Percentiles rank a stretch among this genome's conserved stretches.
Evolutionary conservation across 1,284 basidiomycete genomes (phyloP).

Genomic region (Xanthoconium separans): DNA sequence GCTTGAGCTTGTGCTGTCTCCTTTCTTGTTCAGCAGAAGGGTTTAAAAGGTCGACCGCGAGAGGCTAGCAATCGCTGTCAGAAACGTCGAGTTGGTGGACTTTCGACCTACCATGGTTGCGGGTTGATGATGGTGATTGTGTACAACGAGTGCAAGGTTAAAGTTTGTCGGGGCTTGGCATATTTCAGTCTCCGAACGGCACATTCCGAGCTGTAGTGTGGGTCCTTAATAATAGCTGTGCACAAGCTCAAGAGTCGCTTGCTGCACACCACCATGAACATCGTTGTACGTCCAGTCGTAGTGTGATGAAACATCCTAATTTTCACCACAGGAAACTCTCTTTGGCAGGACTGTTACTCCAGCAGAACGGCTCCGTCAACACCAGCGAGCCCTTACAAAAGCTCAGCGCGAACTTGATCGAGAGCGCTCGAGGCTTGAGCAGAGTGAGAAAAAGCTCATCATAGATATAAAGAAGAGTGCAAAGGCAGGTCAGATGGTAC

Average conservation of each 20-base stretch:
- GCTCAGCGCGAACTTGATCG: slow-evolving; percentile 97
- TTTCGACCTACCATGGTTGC: slow-evolving; percentile 19
- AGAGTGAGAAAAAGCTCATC: slow-evolving; percentile 92
- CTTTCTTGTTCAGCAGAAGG: slow-evolving; percentile 86
- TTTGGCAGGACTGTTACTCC: slow-evolving; percentile 95
- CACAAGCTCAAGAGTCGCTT: slow-evolving; percentile 8
- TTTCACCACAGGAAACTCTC: slow-evolving; percentile 72
- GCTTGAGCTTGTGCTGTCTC: slow-evolving; percentile 98
- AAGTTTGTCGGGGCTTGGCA: slow-evolving; percentile 20
- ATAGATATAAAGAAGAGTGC: slow-evolving; percentile 96
- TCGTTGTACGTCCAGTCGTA: slow-evolving; percentile 53
- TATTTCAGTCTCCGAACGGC: slow-evolving; percentile 23
- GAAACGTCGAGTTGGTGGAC: not conserved
- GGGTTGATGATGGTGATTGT: slow-evolving; percentile 25
- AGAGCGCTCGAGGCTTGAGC: slow-evolving; percentile 92
- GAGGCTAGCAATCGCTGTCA: slow-evolving; percentile 61
- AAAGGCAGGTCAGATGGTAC: slow-evolving; percentile 92
- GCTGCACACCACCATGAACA: slow-evolving; percentile 54
- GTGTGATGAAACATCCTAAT: slow-evolving; percentile 6
- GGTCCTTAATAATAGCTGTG: not conserved
- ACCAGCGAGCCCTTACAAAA: slow-evolving; percentile 93
- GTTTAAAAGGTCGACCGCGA: slow-evolving; percentile 98
- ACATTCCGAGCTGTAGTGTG: slow-evolving; percentile 8
- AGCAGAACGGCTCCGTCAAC: slow-evolving; percentile 93
- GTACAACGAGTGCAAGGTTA: slow-evolving; percentile 23